Evolutionary conservation across 225 moss, liverwort and hornwort species (phyloP).

Genomic region (Anthoceros angustus): DNA sequence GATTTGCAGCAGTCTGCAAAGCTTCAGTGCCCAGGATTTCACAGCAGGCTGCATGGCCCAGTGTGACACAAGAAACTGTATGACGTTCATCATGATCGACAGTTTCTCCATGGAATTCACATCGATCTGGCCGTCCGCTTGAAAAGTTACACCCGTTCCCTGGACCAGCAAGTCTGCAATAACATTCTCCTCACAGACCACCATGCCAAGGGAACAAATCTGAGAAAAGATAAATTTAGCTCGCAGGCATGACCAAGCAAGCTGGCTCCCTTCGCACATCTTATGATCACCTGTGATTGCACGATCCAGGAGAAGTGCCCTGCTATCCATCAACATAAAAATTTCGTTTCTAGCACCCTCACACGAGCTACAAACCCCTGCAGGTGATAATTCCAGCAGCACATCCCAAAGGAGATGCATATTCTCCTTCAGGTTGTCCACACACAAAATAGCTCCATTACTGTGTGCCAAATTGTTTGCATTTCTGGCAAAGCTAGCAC

Average conservation of each 20-base stretch:
- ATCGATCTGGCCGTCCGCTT: slow-evolving; percentile 22
- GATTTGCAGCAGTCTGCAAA: slow-evolving; percentile 28
- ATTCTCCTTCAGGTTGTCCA: slow-evolving; percentile 64
- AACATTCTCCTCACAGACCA: slow-evolving; percentile 33
- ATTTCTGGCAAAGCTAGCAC: slow-evolving; percentile 8
- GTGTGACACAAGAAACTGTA: slow-evolving; percentile 65
- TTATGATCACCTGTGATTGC: background rate
- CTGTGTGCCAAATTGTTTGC: slow-evolving; percentile 3
- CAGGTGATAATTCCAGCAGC: slow-evolving; percentile 25
- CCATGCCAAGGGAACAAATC: slow-evolving; percentile 30
- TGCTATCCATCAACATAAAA: background rate
- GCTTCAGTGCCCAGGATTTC: slow-evolving; percentile 65
- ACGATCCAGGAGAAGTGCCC: background rate
- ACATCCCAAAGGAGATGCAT: slow-evolving; percentile 52
- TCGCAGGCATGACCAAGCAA: background rate
- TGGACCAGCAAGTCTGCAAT: slow-evolving; percentile 64
- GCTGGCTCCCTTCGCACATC: background rate
- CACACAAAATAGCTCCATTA: slow-evolving; percentile 30
- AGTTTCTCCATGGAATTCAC: slow-evolving; percentile 37
- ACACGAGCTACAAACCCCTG: slow-evolving; percentile 28
- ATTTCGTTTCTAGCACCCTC: slow-evolving; percentile 11
- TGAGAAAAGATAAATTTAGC: slow-evolving; percentile 25
- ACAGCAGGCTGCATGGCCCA: slow-evolving; percentile 52
- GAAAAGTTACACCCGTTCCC: slow-evolving; percentile 29
- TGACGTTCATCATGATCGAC: slow-evolving; percentile 50